A percentile compares a stretch with the other conserved stretches of the same genome.
Evolutionary conservation across 768 basidiomycete genomes (phyloP).

Genomic region (Mycena rosella): DNA sequence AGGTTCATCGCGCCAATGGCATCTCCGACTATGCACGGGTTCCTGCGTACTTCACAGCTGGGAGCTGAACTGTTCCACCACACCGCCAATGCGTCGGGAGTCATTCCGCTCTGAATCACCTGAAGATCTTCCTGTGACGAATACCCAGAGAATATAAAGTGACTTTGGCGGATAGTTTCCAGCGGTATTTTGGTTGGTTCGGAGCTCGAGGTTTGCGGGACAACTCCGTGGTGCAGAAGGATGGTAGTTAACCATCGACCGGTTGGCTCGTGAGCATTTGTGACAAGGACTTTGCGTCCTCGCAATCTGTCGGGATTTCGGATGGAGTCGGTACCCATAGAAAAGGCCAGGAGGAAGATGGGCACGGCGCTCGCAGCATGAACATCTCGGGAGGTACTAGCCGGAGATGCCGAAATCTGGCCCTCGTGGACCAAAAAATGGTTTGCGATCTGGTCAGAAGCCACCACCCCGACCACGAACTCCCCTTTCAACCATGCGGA

Average conservation of each 20-base stretch:
- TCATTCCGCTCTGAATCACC: conserved; percentile 7
- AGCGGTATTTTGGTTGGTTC: not conserved
- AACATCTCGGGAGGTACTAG: not conserved
- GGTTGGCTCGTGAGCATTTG: not conserved
- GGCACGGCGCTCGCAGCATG: not conserved
- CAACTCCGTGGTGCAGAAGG: too few relatives aligned
- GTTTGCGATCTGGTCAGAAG: conserved; percentile 2
- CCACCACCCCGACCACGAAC: conserved; percentile 2
- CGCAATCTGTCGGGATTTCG: not conserved
- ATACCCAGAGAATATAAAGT: not conserved
- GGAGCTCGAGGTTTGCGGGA: not conserved
- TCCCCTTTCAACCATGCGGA: not conserved
- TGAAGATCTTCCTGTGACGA: not conserved
- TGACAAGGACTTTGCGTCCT: not conserved
- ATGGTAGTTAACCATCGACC: not conserved
- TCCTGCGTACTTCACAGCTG: not conserved
- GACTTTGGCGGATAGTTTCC: too few relatives aligned
- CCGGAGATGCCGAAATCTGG: not conserved
- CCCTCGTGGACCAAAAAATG: not conserved
- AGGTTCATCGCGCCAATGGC: not conserved
- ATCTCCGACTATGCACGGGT: conserved; percentile 1
- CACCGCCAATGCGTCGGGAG: not conserved
- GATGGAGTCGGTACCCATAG: not conserved
- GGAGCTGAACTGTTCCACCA: not conserved
- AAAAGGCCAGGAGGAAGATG: not conserved